Conservation (phyloP, 257 asterid species). For the Primulina eburnea region DNA sequence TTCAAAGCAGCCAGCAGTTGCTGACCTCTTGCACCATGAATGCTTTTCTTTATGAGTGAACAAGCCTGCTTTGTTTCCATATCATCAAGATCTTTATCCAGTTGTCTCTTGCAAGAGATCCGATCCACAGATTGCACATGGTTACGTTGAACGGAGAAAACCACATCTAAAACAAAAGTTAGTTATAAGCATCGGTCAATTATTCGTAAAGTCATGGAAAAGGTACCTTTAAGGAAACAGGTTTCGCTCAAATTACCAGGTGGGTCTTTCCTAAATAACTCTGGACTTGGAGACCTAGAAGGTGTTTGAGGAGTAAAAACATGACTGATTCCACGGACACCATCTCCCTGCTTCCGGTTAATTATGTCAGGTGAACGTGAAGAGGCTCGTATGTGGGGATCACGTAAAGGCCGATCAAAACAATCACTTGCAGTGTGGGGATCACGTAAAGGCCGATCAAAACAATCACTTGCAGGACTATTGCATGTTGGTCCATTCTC, state of each 20-base stretch:
- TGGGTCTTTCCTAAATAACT: conserved; percentile 63
- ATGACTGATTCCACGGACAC: conserved; percentile 13
- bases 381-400: conserved; percentile 30
- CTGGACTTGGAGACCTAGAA: conserved; percentile 72
- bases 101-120: conserved; percentile 58
- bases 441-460: conserved; percentile 22
- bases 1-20: conserved; percentile 57
- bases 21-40: conserved; percentile 52
- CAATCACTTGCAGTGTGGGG: conserved; percentile 27
- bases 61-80: conserved; percentile 52
- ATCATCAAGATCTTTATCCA: conserved; percentile 56
- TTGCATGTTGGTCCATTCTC: conserved; percentile 25
- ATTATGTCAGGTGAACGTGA: conserved; percentile 33
- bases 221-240: background rate
- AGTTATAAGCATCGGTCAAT: conserved; percentile 1
- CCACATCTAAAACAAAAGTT: conserved; percentile 35
- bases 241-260: conserved; percentile 43
- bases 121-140: conserved; percentile 34
- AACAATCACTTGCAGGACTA: conserved; percentile 21
- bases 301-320: conserved; percentile 27
- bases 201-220: background rate
- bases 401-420: conserved; percentile 20
- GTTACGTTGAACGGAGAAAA: conserved; percentile 35
- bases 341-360: conserved; percentile 21
- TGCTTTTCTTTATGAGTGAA: conserved; percentile 39